These are phyloP conservation scores for Toxoplasma gondii DNA, from an alignment of 169 alveolate genomes.

Conservation along the genomic window DNA sequence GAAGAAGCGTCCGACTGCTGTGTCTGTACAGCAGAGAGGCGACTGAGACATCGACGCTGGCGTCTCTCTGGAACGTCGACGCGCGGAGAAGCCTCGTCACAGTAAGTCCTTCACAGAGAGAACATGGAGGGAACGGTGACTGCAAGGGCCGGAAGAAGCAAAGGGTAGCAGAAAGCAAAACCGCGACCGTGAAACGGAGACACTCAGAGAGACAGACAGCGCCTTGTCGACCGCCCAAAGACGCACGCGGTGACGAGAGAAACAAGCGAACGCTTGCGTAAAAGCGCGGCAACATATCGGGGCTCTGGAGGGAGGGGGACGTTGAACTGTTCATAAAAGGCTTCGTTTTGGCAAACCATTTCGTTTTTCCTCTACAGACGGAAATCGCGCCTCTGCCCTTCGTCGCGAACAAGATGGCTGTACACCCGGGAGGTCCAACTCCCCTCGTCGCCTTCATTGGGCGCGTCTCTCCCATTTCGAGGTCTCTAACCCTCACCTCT, in stretches of 20 bases:
- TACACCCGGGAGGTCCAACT: neutral
- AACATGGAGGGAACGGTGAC: neutral
- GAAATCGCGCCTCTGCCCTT: neutral
- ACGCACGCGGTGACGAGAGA: no score
- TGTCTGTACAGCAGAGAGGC: neutral
- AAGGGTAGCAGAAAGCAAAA: no score
- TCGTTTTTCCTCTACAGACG: neutral
- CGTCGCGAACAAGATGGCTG: neutral
- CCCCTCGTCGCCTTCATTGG: constrained; percentile 17
- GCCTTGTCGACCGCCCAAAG: no score
- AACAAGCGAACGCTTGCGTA: no score
- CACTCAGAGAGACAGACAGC: no score
- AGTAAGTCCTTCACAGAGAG: neutral
- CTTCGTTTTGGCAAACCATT: neutral
- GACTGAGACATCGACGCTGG: neutral
- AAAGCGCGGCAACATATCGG: no score
- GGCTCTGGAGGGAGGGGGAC: no score
- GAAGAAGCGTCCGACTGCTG: neutral
- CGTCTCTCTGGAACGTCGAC: neutral
- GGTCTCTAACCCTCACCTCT: neutral
- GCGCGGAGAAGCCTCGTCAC: neutral
- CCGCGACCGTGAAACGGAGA: no score
- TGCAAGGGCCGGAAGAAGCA: no score
- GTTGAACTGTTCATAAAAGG: no score
- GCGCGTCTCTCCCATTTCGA: neutral